phyloP scores from a whole-genome alignment of 2,329 filamentous ascomycete species.

The Ophiocordyceps australis region DNA sequence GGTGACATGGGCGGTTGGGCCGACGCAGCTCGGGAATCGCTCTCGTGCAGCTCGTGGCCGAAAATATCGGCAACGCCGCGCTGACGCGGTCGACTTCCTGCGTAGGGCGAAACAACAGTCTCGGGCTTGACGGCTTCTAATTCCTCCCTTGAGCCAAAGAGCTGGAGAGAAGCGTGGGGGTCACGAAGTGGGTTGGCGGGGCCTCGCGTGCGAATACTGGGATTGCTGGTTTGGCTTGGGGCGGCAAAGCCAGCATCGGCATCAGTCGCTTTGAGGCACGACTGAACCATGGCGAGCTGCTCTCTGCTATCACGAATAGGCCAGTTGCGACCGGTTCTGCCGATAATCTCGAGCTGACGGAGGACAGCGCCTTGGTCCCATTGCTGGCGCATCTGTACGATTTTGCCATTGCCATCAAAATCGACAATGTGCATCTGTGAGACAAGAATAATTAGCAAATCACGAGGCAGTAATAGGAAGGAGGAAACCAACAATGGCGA shows the following conservation, averaged over 20 bases:
- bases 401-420: constrained; percentile 62
- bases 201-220: constrained; percentile 25
- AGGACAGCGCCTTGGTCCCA: constrained; percentile 93
- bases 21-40: constrained; percentile 30
- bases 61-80: constrained; percentile 59
- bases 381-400: constrained; percentile 70
- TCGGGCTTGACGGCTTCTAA: constrained; percentile 29
- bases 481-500: constrained; percentile 54
- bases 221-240: constrained; percentile 15
- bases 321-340: constrained; percentile 81
- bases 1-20: too few species aligned
- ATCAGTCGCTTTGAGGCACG: constrained; percentile 33
- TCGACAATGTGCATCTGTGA: constrained; percentile 69
- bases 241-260: constrained; percentile 16
- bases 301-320: constrained; percentile 79
- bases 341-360: constrained; percentile 88
- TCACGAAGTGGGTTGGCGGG: constrained; percentile 40
- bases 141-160: constrained; percentile 55
- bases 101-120: constrained; percentile 42
- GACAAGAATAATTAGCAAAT: neutral
- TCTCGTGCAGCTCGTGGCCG: constrained; percentile 26
- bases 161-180: constrained; percentile 51
- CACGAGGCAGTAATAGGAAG: constrained; percentile 2
- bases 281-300: constrained; percentile 59
- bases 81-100: constrained; percentile 40